phyloP scores from a whole-genome alignment of 768 basidiomycete genomes.

The Pleurotus cornucopiae region DNA sequence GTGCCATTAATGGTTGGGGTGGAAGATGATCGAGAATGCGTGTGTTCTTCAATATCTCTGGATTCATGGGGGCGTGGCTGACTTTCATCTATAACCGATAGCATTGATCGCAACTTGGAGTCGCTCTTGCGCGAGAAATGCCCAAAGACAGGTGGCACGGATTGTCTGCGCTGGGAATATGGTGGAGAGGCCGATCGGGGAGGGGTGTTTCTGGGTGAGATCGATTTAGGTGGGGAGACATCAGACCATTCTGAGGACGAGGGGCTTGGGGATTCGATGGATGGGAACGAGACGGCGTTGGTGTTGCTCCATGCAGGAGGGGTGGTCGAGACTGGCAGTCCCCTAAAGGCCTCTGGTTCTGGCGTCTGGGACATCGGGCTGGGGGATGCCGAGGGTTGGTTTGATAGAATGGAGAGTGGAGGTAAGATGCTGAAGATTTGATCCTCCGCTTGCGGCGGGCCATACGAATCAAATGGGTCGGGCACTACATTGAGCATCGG shows the following conservation, averaged over 20 bases:
- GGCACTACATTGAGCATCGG: conserved; percentile 87
- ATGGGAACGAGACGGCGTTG: conserved; percentile 36
- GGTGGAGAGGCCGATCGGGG: conserved; percentile 53
- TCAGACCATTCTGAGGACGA: conserved; percentile 48
- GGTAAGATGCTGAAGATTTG: conserved; percentile 92
- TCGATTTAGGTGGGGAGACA: conserved; percentile 34
- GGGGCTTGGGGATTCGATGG: conserved; percentile 30
- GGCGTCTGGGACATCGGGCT: conserved; percentile 53
- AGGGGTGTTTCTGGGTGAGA: conserved; percentile 38
- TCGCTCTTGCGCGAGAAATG: conserved; percentile 50
- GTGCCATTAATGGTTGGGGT: conserved; percentile 18
- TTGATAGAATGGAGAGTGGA: conserved; percentile 74
- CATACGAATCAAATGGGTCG: conserved; percentile 92
- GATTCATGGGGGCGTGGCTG: conserved; percentile 23
- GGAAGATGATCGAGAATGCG: conserved; percentile 19
- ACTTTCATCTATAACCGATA: conserved; percentile 68
- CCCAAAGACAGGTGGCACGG: conserved; percentile 35
- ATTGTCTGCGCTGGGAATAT: conserved; percentile 42
- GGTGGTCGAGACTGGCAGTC: conserved; percentile 23
- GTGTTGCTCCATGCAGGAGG: conserved; percentile 49
- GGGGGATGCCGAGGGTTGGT: conserved; percentile 47
- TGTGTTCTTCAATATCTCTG: conserved; percentile 18
- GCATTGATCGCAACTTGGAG: conserved; percentile 68
- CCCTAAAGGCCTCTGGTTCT: conserved; percentile 32
- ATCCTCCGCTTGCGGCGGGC: conserved; percentile 81